These are phyloP conservation scores for Cercis canadensis DNA, from an alignment of 306 rosid species.

Conservation along the genomic window DNA sequence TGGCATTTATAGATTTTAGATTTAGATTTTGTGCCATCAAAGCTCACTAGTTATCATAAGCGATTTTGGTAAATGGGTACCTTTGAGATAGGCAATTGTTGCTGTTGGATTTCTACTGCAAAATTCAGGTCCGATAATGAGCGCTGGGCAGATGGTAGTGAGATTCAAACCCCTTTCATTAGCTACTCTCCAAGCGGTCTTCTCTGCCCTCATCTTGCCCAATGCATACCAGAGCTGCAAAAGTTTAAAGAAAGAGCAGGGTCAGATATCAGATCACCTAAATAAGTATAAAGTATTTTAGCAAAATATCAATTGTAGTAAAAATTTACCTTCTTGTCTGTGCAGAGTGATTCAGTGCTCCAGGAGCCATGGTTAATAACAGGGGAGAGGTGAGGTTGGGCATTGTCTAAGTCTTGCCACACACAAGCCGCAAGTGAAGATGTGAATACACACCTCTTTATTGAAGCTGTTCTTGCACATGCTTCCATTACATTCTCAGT, in stretches of 20 bases:
- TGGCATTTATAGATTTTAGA: not conserved
- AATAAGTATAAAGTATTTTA: not conserved
- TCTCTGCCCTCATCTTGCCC: slow-evolving; percentile 84
- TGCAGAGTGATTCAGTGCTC: slow-evolving; percentile 76
- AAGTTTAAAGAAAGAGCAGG: not conserved
- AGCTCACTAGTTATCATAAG: not conserved
- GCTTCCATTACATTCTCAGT: slow-evolving; percentile 87
- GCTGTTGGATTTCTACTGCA: slow-evolving; percentile 64
- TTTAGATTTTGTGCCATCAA: slow-evolving; percentile 22
- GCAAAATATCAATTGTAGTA: too few relatives aligned
- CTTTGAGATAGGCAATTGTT: slow-evolving; percentile 92
- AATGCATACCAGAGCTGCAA: slow-evolving; percentile 91
- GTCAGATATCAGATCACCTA: slow-evolving; percentile 4
- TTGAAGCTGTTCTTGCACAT: slow-evolving; percentile 67
- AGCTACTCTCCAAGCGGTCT: slow-evolving; percentile 83
- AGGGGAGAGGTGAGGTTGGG: slow-evolving; percentile 28
- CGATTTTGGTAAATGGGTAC: slow-evolving; percentile 36
- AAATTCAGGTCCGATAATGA: slow-evolving; percentile 73
- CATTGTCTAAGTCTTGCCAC: slow-evolving; percentile 52
- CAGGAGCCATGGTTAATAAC: slow-evolving; percentile 65
- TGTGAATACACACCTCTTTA: slow-evolving; percentile 80
- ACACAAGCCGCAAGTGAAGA: slow-evolving; percentile 85
- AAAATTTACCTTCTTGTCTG: slow-evolving; percentile 63
- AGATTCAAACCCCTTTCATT: slow-evolving; percentile 64
- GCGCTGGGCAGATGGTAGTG: slow-evolving; percentile 78